Conservation (phyloP, 2,329 filamentous ascomycete species). For the Xylogone sp. region DNA sequence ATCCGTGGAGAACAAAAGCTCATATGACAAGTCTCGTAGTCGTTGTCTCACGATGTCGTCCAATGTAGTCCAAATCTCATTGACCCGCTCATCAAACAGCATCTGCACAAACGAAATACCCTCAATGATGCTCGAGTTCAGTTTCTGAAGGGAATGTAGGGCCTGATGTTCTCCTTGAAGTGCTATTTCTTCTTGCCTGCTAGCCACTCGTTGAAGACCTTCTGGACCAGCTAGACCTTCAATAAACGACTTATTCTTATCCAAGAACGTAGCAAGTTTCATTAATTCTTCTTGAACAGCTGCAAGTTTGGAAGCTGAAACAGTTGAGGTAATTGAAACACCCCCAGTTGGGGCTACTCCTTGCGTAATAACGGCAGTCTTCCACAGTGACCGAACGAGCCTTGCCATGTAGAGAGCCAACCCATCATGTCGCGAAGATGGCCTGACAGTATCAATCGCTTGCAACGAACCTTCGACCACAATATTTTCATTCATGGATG, state of each 20-base stretch:
- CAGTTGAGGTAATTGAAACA: constrained; percentile 61
- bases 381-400: constrained; percentile 88
- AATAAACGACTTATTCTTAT: constrained; percentile 85
- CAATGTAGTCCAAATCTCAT: constrained; percentile 78
- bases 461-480: constrained; percentile 55
- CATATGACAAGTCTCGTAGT: constrained; percentile 77
- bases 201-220: constrained; percentile 72
- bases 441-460: constrained; percentile 76
- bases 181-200: constrained; percentile 85
- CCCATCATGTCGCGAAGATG: constrained; percentile 86
- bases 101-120: constrained; percentile 95
- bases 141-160: constrained; percentile 76
- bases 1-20: constrained; percentile 76
- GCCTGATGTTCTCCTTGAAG: constrained; percentile 93
- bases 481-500: constrained; percentile 76
- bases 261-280: constrained; percentile 75
- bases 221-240: constrained; percentile 91
- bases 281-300: constrained; percentile 78
- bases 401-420: constrained; percentile 84
- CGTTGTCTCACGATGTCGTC: constrained; percentile 66
- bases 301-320: constrained; percentile 65
- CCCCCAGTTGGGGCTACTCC: constrained; percentile 48
- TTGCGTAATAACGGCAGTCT: constrained; percentile 64
- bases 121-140: constrained; percentile 89
- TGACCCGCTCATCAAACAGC: constrained; percentile 87